phyloP scores from a whole-genome alignment of 257 asterid species.

The Nicotiana knightiana region DNA sequence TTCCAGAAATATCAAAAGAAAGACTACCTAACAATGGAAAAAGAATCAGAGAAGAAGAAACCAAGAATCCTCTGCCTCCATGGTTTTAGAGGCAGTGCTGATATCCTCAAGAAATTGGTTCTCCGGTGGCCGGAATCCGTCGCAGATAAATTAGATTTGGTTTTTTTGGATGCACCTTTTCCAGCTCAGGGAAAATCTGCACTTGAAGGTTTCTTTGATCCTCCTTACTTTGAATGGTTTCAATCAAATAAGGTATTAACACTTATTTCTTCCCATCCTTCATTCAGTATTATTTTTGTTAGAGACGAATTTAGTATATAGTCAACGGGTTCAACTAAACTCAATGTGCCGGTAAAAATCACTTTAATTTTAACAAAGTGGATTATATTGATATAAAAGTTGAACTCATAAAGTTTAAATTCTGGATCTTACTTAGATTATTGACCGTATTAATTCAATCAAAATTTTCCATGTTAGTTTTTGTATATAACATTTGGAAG shows the following conservation, averaged over 20 bases:
- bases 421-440: too few species aligned
- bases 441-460: background rate
- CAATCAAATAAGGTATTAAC: too few species aligned
- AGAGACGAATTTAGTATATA: too few species aligned
- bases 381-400: background rate
- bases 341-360: too few species aligned
- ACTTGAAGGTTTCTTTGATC: conserved; percentile 31
- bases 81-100: conserved; percentile 34
- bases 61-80: conserved; percentile 34
- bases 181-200: conserved; percentile 21
- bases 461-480: too few species aligned
- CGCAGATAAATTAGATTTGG: conserved; percentile 20
- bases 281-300: too few species aligned
- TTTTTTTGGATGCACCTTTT: conserved; percentile 29
- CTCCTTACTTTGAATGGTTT: conserved; percentile 35
- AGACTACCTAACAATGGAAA: background rate
- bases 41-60: conserved; percentile 7
- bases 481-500: background rate
- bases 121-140: conserved; percentile 30
- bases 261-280: too few species aligned
- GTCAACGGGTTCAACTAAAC: too few species aligned
- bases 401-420: too few species aligned
- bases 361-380: too few species aligned
- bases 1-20: background rate
- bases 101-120: conserved; percentile 21